A percentile compares a stretch with the other conserved stretches of the same genome.
Evolutionary conservation across 306 rosid species (phyloP).

Genomic region (Albizia julibrissin): DNA sequence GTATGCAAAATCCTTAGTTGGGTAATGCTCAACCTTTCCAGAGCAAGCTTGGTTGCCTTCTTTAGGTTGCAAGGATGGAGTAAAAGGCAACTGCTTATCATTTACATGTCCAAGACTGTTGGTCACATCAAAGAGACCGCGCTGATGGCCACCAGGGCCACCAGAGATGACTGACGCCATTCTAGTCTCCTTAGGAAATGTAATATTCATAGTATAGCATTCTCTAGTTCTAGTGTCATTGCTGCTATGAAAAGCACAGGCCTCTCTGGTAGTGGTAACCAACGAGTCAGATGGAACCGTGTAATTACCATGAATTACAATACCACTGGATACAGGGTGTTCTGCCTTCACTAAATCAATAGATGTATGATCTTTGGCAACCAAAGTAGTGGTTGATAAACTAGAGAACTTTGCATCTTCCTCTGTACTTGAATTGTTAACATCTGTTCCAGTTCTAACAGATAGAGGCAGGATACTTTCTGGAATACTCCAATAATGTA

Average conservation of each 20-base stretch:
- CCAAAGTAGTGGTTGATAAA: conserved; percentile 31
- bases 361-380: conserved; percentile 34
- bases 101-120: conserved; percentile 40
- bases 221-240: conserved; percentile 33
- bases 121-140: conserved; percentile 33
- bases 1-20: conserved; percentile 43
- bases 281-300: conserved; percentile 43
- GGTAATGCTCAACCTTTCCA: conserved; percentile 44
- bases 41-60: conserved; percentile 44
- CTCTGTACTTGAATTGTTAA: conserved; percentile 33
- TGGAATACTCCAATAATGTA: conserved; percentile 72
- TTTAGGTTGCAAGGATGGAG: conserved; percentile 47
- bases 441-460: conserved; percentile 38
- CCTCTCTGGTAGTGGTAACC: conserved; percentile 28
- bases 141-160: conserved; percentile 46
- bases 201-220: conserved; percentile 30
- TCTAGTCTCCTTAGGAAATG: conserved; percentile 45
- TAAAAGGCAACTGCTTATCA: conserved; percentile 36
- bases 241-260: conserved; percentile 35
- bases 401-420: conserved; percentile 36
- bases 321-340: conserved; percentile 20
- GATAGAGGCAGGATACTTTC: conserved; percentile 50
- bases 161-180: conserved; percentile 31
- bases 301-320: conserved; percentile 34
- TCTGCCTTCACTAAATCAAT: conserved; percentile 40